A percentile compares a stretch with the other conserved stretches of the same genome.
Evolutionary conservation across 139 green algal genomes (phyloP).

Genomic region (Astrephomene gubernaculifera): DNA sequence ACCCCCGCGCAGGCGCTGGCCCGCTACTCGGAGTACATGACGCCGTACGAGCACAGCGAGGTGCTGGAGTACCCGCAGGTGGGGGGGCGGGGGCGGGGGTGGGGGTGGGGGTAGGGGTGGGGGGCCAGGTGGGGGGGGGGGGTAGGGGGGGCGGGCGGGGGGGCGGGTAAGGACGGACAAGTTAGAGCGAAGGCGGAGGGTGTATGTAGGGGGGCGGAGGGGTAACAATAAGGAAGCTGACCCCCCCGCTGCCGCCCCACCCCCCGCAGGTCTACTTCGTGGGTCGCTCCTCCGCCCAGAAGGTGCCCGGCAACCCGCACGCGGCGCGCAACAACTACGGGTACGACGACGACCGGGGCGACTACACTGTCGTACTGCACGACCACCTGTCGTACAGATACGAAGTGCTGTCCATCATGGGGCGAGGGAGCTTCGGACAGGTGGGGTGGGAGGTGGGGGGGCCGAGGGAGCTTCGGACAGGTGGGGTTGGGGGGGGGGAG

Average conservation of each 20-base stretch:
- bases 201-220: no score
- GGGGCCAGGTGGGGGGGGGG: not conserved
- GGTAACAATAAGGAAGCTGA: not conserved
- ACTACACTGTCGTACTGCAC: constrained; percentile 72
- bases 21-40: constrained; percentile 76
- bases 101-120: not conserved
- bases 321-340: constrained; percentile 65
- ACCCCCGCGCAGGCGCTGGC: constrained; percentile 65
- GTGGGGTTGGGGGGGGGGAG: no score
- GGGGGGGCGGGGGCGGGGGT: not conserved
- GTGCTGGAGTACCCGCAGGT: constrained; percentile 80
- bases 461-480: no score
- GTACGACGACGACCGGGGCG: constrained; percentile 88
- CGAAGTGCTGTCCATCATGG: constrained; percentile 76
- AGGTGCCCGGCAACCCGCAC: constrained; percentile 68
- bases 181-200: not conserved
- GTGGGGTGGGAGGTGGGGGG: no score
- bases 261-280: constrained; percentile 77
- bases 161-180: not conserved
- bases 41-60: constrained; percentile 85
- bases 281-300: constrained; percentile 65
- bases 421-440: constrained; percentile 88
- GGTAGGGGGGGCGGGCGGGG: not conserved
- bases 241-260: no score
- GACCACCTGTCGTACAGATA: constrained; percentile 87